phyloP scores from a whole-genome alignment of 331 rosid species.

The Dryas integrifolia region DNA sequence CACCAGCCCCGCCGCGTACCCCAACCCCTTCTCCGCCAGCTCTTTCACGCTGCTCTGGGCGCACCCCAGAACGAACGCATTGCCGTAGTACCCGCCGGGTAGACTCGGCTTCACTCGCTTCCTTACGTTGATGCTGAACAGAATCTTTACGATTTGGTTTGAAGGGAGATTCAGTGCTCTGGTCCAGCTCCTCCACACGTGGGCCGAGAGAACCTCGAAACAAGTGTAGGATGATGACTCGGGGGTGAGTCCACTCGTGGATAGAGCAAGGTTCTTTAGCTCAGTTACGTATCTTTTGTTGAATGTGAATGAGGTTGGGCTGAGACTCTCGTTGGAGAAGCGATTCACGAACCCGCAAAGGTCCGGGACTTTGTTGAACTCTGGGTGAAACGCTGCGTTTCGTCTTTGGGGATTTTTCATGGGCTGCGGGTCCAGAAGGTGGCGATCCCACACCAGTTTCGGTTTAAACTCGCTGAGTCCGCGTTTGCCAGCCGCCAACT shows the following conservation, averaged over 20 bases:
- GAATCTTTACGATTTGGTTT: constrained; percentile 55
- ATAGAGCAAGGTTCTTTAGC: constrained; percentile 39
- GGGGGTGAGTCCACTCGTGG: constrained; percentile 27
- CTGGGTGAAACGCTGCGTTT: constrained; percentile 22
- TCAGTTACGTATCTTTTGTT: constrained; percentile 32
- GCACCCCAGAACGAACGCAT: constrained; percentile 78
- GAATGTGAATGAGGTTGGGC: constrained; percentile 55
- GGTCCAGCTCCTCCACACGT: constrained; percentile 94
- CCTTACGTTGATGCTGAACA: constrained; percentile 74
- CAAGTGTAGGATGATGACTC: constrained; percentile 40
- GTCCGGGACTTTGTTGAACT: constrained; percentile 63
- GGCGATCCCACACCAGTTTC: constrained; percentile 69
- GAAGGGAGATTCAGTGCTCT: constrained; percentile 59
- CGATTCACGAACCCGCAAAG: constrained; percentile 57
- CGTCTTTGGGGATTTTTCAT: background rate
- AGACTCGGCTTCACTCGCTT: constrained; percentile 60
- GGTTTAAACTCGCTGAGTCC: constrained; percentile 28
- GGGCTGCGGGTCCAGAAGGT: constrained; percentile 37
- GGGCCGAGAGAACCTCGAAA: constrained; percentile 76
- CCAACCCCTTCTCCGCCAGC: constrained; percentile 46
- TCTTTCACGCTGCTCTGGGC: constrained; percentile 57
- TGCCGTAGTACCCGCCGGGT: constrained; percentile 79
- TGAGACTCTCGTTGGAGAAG: constrained; percentile 42
- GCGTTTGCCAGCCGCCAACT: constrained; percentile 39
- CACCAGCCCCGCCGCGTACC: constrained; percentile 48